Evolutionary conservation across 495 filamentous ascomycete genomes (phyloP).

Genomic region (Umbilicaria muhlenbergii): DNA sequence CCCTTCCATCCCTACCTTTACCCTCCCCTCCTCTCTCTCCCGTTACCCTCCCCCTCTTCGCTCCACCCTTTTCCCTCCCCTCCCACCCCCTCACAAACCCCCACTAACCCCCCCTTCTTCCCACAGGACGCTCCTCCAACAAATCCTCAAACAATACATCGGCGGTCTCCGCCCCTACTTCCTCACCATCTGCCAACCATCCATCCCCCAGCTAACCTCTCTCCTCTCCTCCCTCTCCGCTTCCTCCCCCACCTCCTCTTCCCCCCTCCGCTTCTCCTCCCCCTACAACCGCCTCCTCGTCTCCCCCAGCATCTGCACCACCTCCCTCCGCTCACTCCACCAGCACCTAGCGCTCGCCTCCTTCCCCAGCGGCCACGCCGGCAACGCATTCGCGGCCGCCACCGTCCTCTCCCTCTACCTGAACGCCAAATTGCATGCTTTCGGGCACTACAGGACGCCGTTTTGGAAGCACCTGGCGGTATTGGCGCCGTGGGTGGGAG

Average conservation of each 20-base stretch:
- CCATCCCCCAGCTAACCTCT: not conserved
- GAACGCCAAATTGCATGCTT: conserved; percentile 50
- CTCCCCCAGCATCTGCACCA: not conserved
- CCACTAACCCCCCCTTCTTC: no score
- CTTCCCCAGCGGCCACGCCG: conserved; percentile 46
- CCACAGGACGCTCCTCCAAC: conserved; percentile 5
- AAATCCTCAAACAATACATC: conserved; percentile 7
- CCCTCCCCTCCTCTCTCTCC: no score
- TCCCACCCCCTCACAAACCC: no score
- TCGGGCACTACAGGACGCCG: conserved; percentile 27
- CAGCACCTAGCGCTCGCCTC: conserved; percentile 27
- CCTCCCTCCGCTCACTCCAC: not conserved
- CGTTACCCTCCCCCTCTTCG: no score
- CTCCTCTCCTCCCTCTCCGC: not conserved
- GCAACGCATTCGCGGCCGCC: conserved; percentile 41
- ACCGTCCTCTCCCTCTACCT: conserved; percentile 44
- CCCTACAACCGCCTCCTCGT: not conserved
- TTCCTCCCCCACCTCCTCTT: not conserved
- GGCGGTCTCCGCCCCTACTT: conserved; percentile 8
- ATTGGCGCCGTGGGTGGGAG: conserved; percentile 20
- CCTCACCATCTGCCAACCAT: conserved; percentile 5
- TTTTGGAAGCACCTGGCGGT: conserved; percentile 26
- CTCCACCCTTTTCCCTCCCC: no score
- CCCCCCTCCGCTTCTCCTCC: no score
- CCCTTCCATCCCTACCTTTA: no score